Base-by-base conservation (phyloP, 768 basidiomycete genomes). In the Suillus clintonianus region DNA sequence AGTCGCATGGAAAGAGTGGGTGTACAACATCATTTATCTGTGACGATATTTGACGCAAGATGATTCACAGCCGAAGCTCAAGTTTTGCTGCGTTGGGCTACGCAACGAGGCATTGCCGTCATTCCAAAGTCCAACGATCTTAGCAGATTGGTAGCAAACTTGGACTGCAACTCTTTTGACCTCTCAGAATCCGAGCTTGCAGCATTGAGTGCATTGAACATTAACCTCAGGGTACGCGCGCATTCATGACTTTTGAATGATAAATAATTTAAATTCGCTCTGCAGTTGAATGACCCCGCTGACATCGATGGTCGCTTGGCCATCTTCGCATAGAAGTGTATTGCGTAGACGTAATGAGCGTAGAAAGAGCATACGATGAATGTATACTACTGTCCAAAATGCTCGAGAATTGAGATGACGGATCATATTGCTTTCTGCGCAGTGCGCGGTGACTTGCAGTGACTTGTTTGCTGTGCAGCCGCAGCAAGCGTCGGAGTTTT, bases 81-180 rank as follows among this genome's bases (percentile, higher is more conserved):
- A 74, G 84, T 93, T 27, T 77, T 93, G 43, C 82, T 94, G 60
- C 83, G 90, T 67, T 94, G 92, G 92, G 86, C 90, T 2, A 89
- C 88, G 15, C 89, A 92, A 70, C 86, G 86, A 42, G 87, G 85
- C 11, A 81, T 92, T 64, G 87, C 88, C 39, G 87, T 93, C 51
- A 85, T 94, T 65, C 92, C 92, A 53, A 94, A 94, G 81, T 85
- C 82, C 57, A 86, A 85, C 72, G 68, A 79, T 66, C 58, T 65
- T 4, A 64, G 71, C 9, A 80, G 83, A 59, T 67, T 83, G 62
- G 68, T 70, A 22, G 68, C 78, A 66, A 86, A 86, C 78, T 67
- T 89, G 67, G 70, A 81, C 48, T 79, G 79, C 70, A 72, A 77
- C 64, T 72, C 72, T 39, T 83, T 84, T 65, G 75, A 86, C 66